These are phyloP conservation scores for Kalmanozyma brasiliensis DNA, from an alignment of 1,284 basidiomycete species.

Conservation along the genomic window DNA sequence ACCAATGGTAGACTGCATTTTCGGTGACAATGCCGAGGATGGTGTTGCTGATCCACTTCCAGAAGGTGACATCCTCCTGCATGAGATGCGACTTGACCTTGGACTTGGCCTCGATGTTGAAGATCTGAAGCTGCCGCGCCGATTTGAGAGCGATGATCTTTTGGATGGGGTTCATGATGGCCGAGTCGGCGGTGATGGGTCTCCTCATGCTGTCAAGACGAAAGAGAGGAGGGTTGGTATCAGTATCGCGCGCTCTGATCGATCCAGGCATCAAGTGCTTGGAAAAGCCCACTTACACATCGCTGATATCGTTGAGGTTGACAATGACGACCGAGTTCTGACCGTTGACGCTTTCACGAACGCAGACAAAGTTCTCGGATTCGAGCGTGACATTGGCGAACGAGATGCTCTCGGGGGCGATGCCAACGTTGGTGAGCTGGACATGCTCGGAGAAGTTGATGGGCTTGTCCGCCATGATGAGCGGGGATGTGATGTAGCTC, in stretches of 20 bases:
- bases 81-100: conserved; percentile 94
- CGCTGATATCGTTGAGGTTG: conserved; percentile 64
- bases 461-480: conserved; percentile 66
- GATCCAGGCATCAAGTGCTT: neutral
- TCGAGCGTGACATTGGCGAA: conserved; percentile 97
- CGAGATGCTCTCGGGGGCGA: conserved; percentile 95
- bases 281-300: conserved; percentile 50
- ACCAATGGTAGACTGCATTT: conserved; percentile 93
- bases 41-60: conserved; percentile 95
- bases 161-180: conserved; percentile 97
- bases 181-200: conserved; percentile 96
- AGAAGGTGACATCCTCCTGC: conserved; percentile 95
- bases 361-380: conserved; percentile 95
- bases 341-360: conserved; percentile 74
- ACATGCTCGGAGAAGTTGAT: conserved; percentile 64
- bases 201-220: conserved; percentile 75
- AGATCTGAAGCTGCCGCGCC: conserved; percentile 88
- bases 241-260: neutral
- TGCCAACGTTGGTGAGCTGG: conserved; percentile 93
- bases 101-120: conserved; percentile 94
- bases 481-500: conserved; percentile 6
- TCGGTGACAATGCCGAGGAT: conserved; percentile 97
- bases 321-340: conserved; percentile 66
- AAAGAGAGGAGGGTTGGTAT: neutral
- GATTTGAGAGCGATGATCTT: conserved; percentile 95